Conservation (phyloP, 176 grass and related monocot genomes). For the Paspalum notatum region DNA sequence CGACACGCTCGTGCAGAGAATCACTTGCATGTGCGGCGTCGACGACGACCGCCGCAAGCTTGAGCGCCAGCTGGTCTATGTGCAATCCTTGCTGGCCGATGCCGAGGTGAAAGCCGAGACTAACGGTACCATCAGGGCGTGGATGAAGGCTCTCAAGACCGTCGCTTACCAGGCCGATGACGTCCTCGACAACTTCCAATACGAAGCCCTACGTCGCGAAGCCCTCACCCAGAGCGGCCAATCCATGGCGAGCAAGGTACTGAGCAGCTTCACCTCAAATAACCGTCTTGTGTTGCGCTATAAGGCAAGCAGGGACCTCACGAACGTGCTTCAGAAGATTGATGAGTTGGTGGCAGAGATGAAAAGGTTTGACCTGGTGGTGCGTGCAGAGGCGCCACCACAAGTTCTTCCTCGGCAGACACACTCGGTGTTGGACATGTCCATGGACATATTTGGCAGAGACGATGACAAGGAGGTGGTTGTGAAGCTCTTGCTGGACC, state of each 20-base stretch:
- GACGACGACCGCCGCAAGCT: background rate
- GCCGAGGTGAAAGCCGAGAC: slow-evolving; percentile 16
- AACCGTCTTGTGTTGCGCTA: background rate
- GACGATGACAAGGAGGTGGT: slow-evolving; percentile 28
- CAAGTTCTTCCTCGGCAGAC: background rate
- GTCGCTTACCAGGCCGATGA: slow-evolving; percentile 46
- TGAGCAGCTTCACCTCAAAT: background rate
- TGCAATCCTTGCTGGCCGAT: background rate
- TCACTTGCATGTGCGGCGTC: slow-evolving; percentile 17
- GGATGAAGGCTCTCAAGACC: slow-evolving; percentile 38
- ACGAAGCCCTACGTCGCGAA: slow-evolving; percentile 31
- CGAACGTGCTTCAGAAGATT: background rate
- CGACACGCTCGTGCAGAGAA: background rate
- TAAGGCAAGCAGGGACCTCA: slow-evolving; percentile 2
- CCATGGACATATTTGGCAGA: background rate
- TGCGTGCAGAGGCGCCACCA: background rate
- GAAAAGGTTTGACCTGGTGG: background rate
- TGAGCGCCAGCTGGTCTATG: background rate
- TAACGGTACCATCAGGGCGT: background rate
- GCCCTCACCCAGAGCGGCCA: background rate
- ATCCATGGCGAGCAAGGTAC: background rate
- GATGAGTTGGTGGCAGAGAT: background rate
- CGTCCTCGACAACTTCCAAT: slow-evolving; percentile 47
- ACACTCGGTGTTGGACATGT: background rate
- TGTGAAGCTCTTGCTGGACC: slow-evolving; percentile 17